phyloP scores from a whole-genome alignment of 352 stramenopile genomes.

The Phytopythium oedochilum region DNA sequence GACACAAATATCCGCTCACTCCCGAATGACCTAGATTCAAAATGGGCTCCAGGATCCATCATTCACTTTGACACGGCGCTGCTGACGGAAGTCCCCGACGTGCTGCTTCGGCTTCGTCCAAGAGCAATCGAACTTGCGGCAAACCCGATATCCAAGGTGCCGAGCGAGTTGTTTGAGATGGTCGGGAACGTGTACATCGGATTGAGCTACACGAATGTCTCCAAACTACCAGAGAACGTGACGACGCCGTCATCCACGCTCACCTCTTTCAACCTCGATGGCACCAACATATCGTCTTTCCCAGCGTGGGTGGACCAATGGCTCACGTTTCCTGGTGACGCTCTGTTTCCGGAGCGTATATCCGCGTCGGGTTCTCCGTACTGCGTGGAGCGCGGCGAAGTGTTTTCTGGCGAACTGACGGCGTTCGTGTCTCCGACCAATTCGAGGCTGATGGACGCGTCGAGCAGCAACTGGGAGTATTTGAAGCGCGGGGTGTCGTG shows the following conservation, averaged over 20 bases:
- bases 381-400: conserved; percentile 8
- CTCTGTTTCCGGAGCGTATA: neutral
- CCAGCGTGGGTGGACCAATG: conserved; percentile 19
- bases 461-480: neutral
- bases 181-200: conserved; percentile 22
- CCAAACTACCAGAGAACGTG: conserved; percentile 14
- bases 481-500: neutral
- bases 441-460: neutral
- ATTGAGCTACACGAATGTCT: conserved; percentile 14
- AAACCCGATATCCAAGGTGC: conserved; percentile 12
- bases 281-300: conserved; percentile 17
- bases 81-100: neutral
- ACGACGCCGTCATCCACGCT: neutral
- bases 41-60: neutral
- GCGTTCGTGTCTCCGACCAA: conserved; percentile 3
- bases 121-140: conserved; percentile 1
- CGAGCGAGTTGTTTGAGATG: conserved; percentile 18
- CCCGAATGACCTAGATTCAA: conserved; percentile 2
- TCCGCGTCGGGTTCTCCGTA: conserved; percentile 9
- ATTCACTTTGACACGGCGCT: conserved; percentile 3
- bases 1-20: conserved; percentile 1
- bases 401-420: conserved; percentile 9
- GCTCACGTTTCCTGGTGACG: conserved; percentile 9
- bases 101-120: neutral
- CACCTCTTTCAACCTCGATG: conserved; percentile 12